Base-by-base conservation (phyloP, 768 basidiomycete genomes). In the Hypholoma sublateritium region DNA sequence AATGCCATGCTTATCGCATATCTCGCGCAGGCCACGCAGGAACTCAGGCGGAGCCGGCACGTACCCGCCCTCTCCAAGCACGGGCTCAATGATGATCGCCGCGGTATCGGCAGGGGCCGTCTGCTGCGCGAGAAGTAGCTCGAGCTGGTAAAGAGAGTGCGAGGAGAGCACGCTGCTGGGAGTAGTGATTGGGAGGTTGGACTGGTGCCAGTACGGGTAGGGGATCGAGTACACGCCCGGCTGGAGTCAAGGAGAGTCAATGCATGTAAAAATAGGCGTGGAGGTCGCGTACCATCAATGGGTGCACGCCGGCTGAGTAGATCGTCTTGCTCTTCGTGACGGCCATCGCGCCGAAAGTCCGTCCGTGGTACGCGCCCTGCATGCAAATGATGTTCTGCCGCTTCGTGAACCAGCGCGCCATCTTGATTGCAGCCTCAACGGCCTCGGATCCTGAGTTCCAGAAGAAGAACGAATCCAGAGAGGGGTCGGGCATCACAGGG, bases 361-460 rank as follows among this genome's bases (percentile, higher is more conserved):
- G 84, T 5, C 95, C 95, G 67, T 98, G 96, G 74, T 91, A 98
- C 8, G 80, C 88, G 56, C 88, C 95, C 73, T 96, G 94, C 88
- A 98, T 92, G 57, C 83, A 76, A 53, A 98, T 93, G 58, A 98
- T 82, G 68, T 96, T 94, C 69, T 93, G 93, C 60, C 83, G 79
- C 28, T 87, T 85, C 1, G 95, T 98, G 34, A 87, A 75, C 22
- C 70, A 67, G 34, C 95, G 83, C 3, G 91, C 89, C 76, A 98
- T 86, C 75, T 97, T 98, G 60, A 98, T 72, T 2, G 93, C 81
- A 0, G 86, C 92, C 72, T 97, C 95, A 43, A 94, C 81, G 1
- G 95, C 96, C 71, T 98, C 96, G 0, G 93, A 88, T 2, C 96
- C 96, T 2, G 94, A 95, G 76, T 93, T 98, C 90, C 91, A 93